Base-by-base conservation (phyloP, 2,329 filamentous ascomycete species). In the Fusarium setosum region DNA sequence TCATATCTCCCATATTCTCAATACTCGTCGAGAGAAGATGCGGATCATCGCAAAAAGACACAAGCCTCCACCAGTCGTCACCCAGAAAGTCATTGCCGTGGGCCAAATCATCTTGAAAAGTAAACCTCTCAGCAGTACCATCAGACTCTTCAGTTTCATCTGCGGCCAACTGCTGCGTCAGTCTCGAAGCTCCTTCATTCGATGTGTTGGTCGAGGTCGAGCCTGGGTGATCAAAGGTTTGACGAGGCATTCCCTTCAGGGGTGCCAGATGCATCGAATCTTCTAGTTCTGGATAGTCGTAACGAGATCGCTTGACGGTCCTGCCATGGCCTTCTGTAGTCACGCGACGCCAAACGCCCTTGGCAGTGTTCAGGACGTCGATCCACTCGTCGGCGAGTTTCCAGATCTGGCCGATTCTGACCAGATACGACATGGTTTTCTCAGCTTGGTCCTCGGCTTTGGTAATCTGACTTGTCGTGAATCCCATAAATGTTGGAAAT, bases 381-480 rank as follows among this genome's bases (percentile, higher is more conserved):
- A 73, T 63, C 70, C 70, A 72, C n/a, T 72, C 70, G 3, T 70
- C 57, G 2, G 70, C 70, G 11, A 72, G 50, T 7, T 58, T 62
- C 70, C 70, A 72, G 0, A 73, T 45, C 0, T 65, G 38, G 0
- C 63, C 56, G 6, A 70, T 72, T 2, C 63, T 67, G 0, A 56
- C 54, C 2, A 72, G 49, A 26, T 60, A 32, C 0, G 26, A 18
- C 56, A 68, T 68, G 0, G 60, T 70, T 0, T 63, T 49, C 5
- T 67, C 54, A 0, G 70, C 67, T 3, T 72, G 69, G 0, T 45
- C 18, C 3, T 67, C 59, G 0, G 70, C 70, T 7, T 59, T 49
- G 0, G 26, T 2, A 0, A 45, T 44, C 20, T 72, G 59, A 0
- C 18, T 24, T 9, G 42, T 9, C 0, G 57, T 49, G 4, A 71